Base-by-base conservation (phyloP, 257 asterid genomes). In the Nicotiana obtusifolia region DNA sequence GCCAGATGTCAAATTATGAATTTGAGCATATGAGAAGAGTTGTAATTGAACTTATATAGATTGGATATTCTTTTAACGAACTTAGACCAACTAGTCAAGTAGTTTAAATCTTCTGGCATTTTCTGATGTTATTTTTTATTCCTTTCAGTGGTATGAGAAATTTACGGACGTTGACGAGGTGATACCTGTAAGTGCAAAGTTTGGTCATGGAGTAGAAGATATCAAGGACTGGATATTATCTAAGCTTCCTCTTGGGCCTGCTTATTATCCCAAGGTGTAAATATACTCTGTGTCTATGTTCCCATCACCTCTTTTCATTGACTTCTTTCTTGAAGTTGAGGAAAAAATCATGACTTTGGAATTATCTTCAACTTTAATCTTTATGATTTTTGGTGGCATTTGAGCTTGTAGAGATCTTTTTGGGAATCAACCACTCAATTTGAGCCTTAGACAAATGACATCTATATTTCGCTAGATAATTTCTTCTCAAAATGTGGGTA, bases 161-260 rank as follows among this genome's bases (percentile, higher is more conserved):
- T 91, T 91, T 88, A 89, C 97, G 0, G 90, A 86, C 80, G 97
- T 87, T 41, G 99, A 95, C 83, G 99, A 95, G 89, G 99, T 95
- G 79, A 95, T 95, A 87, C 99, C 99, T 10, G 98, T 95, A 88
- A 93, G 99, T 87, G 99, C 97, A 81, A 95, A 94, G 86, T 95
- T 90, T 89, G 99, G 98, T 77, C 96, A 93, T 41, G 99, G 99
- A 61, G 92, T 95, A 67, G 99, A 95, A 35, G 99, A 95, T 80
- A 87, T 95, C 84, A 95, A 90, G 88, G 99, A 95, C 68, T 95
- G 99, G 99, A 94, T 95, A 87, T 82, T 95, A 80, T 90, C 98
- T 15, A 95, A 95, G 83, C 97, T 95, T 87, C 99, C 98, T 67
- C 37, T 19, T 5, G 99, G 97, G 35, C 97, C 99, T 64, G 95